Evolutionary conservation across 2,329 filamentous ascomycete species (phyloP).

Genomic region (Cladophialophora exuberans): DNA sequence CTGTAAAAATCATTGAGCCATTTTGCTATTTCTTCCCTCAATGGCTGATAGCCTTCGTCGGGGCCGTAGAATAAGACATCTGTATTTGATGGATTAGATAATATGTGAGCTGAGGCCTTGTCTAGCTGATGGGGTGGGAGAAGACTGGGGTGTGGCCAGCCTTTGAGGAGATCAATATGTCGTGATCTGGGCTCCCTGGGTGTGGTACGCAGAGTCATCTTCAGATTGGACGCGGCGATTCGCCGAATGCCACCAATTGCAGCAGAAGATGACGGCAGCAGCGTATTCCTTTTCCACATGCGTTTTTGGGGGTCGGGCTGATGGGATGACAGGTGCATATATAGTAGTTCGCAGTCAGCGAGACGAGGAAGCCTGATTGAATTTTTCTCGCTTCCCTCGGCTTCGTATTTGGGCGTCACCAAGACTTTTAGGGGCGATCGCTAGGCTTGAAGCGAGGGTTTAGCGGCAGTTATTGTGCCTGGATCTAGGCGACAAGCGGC

Average conservation of each 20-base stretch:
- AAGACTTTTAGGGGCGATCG: not conserved
- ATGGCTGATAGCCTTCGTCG: slow-evolving; percentile 72
- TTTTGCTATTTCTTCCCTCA: slow-evolving; percentile 67
- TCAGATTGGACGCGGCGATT: not conserved
- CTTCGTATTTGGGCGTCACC: not conserved
- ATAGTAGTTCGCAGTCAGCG: not conserved
- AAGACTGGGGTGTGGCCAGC: slow-evolving; percentile 58
- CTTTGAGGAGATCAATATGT: slow-evolving; percentile 48
- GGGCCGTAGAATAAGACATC: slow-evolving; percentile 77
- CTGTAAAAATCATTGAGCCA: slow-evolving; percentile 72
- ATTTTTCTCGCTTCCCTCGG: not conserved
- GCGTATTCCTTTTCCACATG: not conserved
- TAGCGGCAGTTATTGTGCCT: slow-evolving; percentile 6
- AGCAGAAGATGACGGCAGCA: not conserved
- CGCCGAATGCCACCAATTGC: not conserved
- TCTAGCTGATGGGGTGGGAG: slow-evolving; percentile 66
- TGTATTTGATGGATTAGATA: slow-evolving; percentile 20
- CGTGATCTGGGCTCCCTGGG: slow-evolving; percentile 12
- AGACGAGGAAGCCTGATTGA: not conserved
- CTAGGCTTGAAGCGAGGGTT: not conserved
- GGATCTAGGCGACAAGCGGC: slow-evolving; percentile 12
- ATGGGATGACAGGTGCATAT: not conserved
- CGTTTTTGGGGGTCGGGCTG: not conserved
- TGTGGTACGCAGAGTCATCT: slow-evolving; percentile 14
- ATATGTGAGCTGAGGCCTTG: slow-evolving; percentile 55